phyloP scores from a whole-genome alignment of 495 filamentous ascomycete genomes.

The Pseudomonodictys pantanalensis region DNA sequence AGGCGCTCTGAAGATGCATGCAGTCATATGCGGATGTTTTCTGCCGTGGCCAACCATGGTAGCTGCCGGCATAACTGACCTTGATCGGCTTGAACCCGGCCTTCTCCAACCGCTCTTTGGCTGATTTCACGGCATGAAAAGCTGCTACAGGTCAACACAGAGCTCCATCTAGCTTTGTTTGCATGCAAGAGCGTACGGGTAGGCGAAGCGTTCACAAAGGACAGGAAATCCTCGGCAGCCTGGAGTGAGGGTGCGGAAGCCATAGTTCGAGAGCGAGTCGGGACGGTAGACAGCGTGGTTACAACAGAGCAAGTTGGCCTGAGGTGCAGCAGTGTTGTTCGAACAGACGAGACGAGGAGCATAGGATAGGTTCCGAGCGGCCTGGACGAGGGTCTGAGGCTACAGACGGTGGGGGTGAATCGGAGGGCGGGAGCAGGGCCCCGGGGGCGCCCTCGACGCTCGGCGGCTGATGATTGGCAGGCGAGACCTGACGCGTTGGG shows the following conservation, averaged over 20 bases:
- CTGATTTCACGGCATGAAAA: constrained; percentile 86
- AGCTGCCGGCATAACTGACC: constrained; percentile 44
- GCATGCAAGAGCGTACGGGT: constrained; percentile 65
- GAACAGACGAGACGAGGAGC: constrained; percentile 10
- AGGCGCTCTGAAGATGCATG: too few relatives aligned
- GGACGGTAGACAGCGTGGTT: not conserved
- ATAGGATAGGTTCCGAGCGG: constrained; percentile 27
- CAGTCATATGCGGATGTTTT: not conserved
- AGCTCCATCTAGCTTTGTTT: not conserved
- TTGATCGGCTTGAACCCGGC: constrained; percentile 85
- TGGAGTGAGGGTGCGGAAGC: constrained; percentile 41
- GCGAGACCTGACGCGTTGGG: constrained; percentile 4
- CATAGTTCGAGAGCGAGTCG: constrained; percentile 17
- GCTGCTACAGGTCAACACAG: constrained; percentile 53
- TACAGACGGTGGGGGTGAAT: not conserved
- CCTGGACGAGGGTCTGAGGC: constrained; percentile 15
- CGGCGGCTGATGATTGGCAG: constrained; percentile 5
- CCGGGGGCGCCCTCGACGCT: not conserved
- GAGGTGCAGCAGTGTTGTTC: constrained; percentile 16
- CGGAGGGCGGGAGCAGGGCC: constrained; percentile 1
- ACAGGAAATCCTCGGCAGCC: constrained; percentile 77
- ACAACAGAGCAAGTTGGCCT: constrained; percentile 5
- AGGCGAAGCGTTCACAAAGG: constrained; percentile 91
- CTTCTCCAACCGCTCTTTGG: constrained; percentile 67
- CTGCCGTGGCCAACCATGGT: not conserved